Conservation (phyloP, 176 grass and related monocot genomes). For the Puya raimondii region DNA sequence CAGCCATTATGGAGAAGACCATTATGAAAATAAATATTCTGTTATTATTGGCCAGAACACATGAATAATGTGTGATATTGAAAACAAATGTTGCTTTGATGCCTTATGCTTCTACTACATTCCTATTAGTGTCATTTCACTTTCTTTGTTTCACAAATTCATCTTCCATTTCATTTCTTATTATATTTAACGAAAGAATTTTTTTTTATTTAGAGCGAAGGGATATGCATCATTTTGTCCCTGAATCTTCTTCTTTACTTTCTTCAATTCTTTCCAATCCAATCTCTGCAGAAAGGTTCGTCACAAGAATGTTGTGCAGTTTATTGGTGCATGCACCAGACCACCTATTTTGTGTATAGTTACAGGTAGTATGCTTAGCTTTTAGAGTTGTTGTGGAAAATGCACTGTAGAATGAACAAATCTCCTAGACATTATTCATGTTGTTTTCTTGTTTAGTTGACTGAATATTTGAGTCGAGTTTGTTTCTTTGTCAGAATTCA, state of each 20-base stretch:
- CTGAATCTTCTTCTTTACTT: background rate
- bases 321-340: slow-evolving; percentile 40
- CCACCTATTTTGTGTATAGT: slow-evolving; percentile 36
- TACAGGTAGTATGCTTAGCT: slow-evolving; percentile 22
- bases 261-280: background rate
- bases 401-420: background rate
- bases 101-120: no score
- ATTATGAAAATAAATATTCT: no score
- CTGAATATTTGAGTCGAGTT: background rate
- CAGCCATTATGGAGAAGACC: no score
- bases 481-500: slow-evolving; percentile 27
- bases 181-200: no score
- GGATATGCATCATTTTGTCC: no score
- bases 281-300: slow-evolving; percentile 39
- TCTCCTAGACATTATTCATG: background rate
- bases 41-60: no score
- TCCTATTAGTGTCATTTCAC: no score
- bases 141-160: no score
- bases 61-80: no score
- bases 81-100: no score
- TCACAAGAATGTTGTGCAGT: slow-evolving; percentile 52
- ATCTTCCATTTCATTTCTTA: no score
- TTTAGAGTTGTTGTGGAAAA: background rate
- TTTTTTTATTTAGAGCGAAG: background rate
- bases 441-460: background rate